A percentile compares a stretch with the other conserved stretches of the same genome.
These are phyloP conservation scores for Suillus discolor DNA, from an alignment of 768 basidiomycete genomes.

Conservation along the genomic window DNA sequence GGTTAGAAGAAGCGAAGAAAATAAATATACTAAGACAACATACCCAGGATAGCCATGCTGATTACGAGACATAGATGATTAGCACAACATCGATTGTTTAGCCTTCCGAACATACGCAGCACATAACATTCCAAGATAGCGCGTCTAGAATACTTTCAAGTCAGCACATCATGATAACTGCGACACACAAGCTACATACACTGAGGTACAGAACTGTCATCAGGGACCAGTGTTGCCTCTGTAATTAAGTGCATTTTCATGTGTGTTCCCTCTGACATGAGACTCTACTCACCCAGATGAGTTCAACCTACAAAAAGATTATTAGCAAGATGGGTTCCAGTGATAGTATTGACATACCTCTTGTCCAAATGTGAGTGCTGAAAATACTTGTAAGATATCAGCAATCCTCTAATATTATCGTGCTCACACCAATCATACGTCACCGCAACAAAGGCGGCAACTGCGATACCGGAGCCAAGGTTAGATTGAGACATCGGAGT, in stretches of 20 bases:
- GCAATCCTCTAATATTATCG: not conserved
- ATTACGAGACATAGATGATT: not conserved
- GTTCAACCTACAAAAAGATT: not conserved
- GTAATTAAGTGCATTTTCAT: not conserved
- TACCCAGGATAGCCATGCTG: not conserved
- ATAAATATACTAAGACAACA: not conserved
- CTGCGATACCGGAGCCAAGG: not conserved
- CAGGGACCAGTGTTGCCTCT: not conserved
- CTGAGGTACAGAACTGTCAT: not conserved
- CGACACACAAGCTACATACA: not conserved
- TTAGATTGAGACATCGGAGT: not conserved
- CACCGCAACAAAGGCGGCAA: not conserved
- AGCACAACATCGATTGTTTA: not conserved
- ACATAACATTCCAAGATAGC: not conserved
- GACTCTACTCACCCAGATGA: not conserved
- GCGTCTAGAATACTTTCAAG: not conserved
- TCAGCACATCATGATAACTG: not conserved
- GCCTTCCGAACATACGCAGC: not conserved
- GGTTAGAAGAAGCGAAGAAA: not conserved
- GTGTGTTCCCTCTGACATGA: not conserved
- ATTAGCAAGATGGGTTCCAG: not conserved
- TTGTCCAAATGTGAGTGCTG: not conserved
- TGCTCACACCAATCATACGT: not conserved
- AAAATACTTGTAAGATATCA: not conserved
- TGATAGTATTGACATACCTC: not conserved